Percentiles rank a stretch among this genome's conserved stretches.
Conservation (phyloP, 805 yeast genomes). For the Pichia membranifaciens region DNA sequence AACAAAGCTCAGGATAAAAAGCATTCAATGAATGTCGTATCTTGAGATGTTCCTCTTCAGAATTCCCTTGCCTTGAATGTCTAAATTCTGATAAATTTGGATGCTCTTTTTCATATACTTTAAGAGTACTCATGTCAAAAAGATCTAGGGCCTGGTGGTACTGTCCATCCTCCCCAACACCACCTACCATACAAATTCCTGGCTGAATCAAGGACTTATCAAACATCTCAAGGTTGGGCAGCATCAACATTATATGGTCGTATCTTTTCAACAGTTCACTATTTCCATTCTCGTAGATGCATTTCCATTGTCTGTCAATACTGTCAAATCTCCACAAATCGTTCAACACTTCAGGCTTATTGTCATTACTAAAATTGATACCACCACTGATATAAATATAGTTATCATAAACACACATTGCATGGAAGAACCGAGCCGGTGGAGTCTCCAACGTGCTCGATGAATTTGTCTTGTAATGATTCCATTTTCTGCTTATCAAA, state of each 20-base stretch:
- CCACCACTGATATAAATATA: slow-evolving; percentile 65
- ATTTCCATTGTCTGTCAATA: slow-evolving; percentile 46
- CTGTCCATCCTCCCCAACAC: slow-evolving; percentile 35
- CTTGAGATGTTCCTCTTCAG: neutral
- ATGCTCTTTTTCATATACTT: neutral
- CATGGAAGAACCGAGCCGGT: slow-evolving; percentile 52
- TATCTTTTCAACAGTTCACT: slow-evolving; percentile 33
- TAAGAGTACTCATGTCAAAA: slow-evolving; percentile 36
- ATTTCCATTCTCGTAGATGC: slow-evolving; percentile 37
- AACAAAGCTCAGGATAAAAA: neutral
- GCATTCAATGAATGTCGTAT: slow-evolving; percentile 5
- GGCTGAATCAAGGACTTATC: slow-evolving; percentile 34
- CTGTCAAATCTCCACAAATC: slow-evolving; percentile 68
- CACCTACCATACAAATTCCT: slow-evolving; percentile 52
- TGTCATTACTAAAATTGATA: slow-evolving; percentile 36
- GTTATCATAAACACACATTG: slow-evolving; percentile 45
- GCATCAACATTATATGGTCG: slow-evolving; percentile 45
- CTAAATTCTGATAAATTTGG: neutral
- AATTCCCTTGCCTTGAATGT: neutral
- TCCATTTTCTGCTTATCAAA: slow-evolving; percentile 56
- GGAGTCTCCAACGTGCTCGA: slow-evolving; percentile 19
- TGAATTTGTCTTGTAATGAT: slow-evolving; percentile 30
- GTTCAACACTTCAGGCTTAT: slow-evolving; percentile 40
- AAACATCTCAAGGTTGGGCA: slow-evolving; percentile 34
- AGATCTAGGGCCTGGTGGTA: slow-evolving; percentile 32